Percentiles rank a stretch among this genome's conserved stretches.
These are phyloP conservation scores for Paramecium primaurelia DNA, from an alignment of 73 alveolate genomes.

Conservation along the genomic window DNA sequence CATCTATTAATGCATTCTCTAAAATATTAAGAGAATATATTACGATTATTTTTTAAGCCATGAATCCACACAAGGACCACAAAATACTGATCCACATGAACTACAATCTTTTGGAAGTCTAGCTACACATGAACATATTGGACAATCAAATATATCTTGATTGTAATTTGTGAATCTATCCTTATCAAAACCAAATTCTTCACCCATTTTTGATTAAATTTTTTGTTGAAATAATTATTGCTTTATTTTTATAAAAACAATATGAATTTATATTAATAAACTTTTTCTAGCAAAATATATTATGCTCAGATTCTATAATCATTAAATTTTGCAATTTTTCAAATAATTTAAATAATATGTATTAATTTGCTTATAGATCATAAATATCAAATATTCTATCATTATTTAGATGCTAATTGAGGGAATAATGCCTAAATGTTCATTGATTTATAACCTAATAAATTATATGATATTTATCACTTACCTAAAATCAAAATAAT, in stretches of 20 bases:
- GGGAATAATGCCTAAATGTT: conserved; percentile 8
- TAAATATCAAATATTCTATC: background rate
- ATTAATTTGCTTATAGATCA: background rate
- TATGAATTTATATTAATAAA: background rate
- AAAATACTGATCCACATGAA: conserved; percentile 43
- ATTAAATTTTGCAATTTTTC: background rate
- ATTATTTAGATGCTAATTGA: background rate
- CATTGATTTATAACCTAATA: conserved; percentile 12
- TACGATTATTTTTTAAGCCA: conserved; percentile 38
- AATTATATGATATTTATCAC: background rate
- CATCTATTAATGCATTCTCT: conserved; percentile 39
- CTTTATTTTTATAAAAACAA: background rate
- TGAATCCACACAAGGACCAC: conserved; percentile 30
- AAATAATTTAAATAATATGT: background rate
- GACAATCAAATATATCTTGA: conserved; percentile 30
- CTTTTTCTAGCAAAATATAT: background rate
- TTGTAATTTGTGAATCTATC: background rate
- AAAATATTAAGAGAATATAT: background rate
- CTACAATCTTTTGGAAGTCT: conserved; percentile 24
- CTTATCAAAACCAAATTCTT: conserved; percentile 37
- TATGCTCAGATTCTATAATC: background rate
- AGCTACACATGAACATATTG: conserved; percentile 38
- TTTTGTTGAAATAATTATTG: conserved; percentile 38
- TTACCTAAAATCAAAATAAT: conserved; percentile 8
- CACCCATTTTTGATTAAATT: conserved; percentile 9